Evolutionary conservation across 805 yeast genomes (phyloP).

Genomic region (Candida boidinii): DNA sequence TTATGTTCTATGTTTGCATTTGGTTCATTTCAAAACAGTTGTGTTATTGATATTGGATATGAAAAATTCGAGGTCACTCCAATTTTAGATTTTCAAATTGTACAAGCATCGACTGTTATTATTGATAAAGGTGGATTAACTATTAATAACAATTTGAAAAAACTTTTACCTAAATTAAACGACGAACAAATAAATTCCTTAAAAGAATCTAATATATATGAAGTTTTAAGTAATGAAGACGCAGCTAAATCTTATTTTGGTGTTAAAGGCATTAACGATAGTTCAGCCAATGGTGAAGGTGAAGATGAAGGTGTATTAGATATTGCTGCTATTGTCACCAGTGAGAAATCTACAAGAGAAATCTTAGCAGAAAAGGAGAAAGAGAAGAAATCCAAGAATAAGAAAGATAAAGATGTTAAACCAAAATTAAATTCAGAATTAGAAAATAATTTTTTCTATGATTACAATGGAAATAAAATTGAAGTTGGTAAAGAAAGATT

Average conservation of each 20-base stretch:
- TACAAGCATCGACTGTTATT: slow-evolving; percentile 37
- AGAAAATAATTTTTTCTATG: slow-evolving; percentile 65
- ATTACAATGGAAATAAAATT: slow-evolving; percentile 45
- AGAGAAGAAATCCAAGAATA: slow-evolving; percentile 8
- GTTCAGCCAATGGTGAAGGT: slow-evolving; percentile 14
- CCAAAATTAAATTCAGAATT: slow-evolving; percentile 53
- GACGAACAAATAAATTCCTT: slow-evolving; percentile 60
- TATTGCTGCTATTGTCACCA: slow-evolving; percentile 82
- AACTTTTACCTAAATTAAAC: slow-evolving; percentile 50
- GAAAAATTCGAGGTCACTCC: slow-evolving; percentile 73
- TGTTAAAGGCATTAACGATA: slow-evolving; percentile 33
- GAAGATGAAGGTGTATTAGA: slow-evolving; percentile 72
- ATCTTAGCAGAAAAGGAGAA: slow-evolving; percentile 21
- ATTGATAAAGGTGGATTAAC: slow-evolving; percentile 50
- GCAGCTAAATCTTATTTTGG: slow-evolving; percentile 56
- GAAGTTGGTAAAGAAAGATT: slow-evolving; percentile 86
- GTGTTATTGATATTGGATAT: slow-evolving; percentile 76
- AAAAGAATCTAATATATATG: slow-evolving; percentile 69
- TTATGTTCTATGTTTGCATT: slow-evolving; percentile 69
- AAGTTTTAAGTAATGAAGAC: slow-evolving; percentile 65
- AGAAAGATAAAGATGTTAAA: slow-evolving; percentile 6
- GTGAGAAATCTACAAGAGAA: slow-evolving; percentile 56
- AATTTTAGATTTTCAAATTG: slow-evolving; percentile 61
- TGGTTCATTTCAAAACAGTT: slow-evolving; percentile 52
- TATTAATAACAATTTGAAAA: slow-evolving; percentile 47